Base-by-base conservation (phyloP, 768 basidiomycete genomes). In the Termitomyces sp. region DNA sequence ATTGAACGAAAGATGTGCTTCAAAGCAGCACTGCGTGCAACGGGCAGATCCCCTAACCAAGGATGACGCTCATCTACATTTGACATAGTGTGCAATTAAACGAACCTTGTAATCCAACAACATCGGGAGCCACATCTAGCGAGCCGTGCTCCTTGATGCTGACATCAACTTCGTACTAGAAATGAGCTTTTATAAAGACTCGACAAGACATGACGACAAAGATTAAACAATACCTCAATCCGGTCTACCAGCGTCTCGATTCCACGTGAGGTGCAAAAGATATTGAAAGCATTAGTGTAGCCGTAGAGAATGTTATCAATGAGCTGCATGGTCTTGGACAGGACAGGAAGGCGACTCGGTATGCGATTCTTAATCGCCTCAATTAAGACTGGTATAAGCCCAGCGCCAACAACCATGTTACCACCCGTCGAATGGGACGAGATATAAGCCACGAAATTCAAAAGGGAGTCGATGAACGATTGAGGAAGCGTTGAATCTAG, bases 341-440 rank as follows among this genome's bases (percentile, higher is more conserved):
- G 81, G 53, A 91, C 85, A 6, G 82, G 77, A 51, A 92, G 77
- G 35, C 91, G 81, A 46, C 79, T 79, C 1, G 86, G 78, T 27
- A 83, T 74, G 57, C 80, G 81, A 68, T 88, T 91, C 69, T 94
- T 89, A 61, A 96, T 85, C 38, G 96, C 76, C 64, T 97, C 93
- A 50, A 98, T 88, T 25, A 99, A 76, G 13, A 96, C 73, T 2
- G 91, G 91, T 47, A 99, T 82, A 42, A 97, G 73, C 3, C 97
- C 97, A 29, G 97, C 96, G 22, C 93, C 89, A 52, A 98, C 90
- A 41, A 98, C 84, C 93, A 97, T 92, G 62, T 89, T 91, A 9
- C 89, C 92, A 31, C 93, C 92, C 3, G 87, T 81, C 2, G 90
- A 81, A 66, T 93, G 88, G 12, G 89, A 87, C 11, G 94, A 85